Percentiles rank a stretch among this genome's conserved stretches.
phyloP scores from a whole-genome alignment of 345 rosid species.

The Boechera retrofracta region DNA sequence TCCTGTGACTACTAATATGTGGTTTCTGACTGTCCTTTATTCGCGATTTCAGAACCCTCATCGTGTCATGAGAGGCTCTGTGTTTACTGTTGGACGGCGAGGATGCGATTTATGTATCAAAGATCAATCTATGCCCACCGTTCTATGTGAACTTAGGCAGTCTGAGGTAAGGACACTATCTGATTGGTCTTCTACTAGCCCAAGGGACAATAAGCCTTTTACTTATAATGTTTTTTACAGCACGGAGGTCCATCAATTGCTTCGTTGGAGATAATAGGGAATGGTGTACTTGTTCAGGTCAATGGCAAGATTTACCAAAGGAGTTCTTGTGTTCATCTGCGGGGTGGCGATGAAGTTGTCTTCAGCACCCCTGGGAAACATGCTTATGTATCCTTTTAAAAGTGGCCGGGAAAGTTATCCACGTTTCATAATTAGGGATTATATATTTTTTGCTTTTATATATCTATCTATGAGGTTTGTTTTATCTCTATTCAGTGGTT shows the following conservation, averaged over 20 bases:
- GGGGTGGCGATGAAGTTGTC: conserved; percentile 93
- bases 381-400: conserved; percentile 90
- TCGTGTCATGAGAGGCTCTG: conserved; percentile 55
- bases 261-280: conserved; percentile 72
- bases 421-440: neutral
- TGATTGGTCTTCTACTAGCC: conserved; percentile 9
- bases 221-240: conserved; percentile 50
- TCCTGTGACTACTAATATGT: conserved; percentile 8
- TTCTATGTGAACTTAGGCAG: conserved; percentile 77
- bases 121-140: conserved; percentile 62
- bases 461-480: neutral
- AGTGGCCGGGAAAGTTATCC: conserved; percentile 2
- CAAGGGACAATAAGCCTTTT: neutral
- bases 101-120: conserved; percentile 71
- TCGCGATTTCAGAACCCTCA: conserved; percentile 71
- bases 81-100: conserved; percentile 78
- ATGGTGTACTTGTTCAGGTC: conserved; percentile 82
- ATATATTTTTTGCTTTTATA: conserved; percentile 3
- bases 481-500: neutral
- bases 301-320: conserved; percentile 66
- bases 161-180: conserved; percentile 60
- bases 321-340: conserved; percentile 54
- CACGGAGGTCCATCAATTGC: conserved; percentile 71
- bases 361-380: conserved; percentile 74
- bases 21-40: conserved; percentile 27